phyloP scores from a whole-genome alignment of 257 asterid genomes.

The Henckelia pumila region DNA sequence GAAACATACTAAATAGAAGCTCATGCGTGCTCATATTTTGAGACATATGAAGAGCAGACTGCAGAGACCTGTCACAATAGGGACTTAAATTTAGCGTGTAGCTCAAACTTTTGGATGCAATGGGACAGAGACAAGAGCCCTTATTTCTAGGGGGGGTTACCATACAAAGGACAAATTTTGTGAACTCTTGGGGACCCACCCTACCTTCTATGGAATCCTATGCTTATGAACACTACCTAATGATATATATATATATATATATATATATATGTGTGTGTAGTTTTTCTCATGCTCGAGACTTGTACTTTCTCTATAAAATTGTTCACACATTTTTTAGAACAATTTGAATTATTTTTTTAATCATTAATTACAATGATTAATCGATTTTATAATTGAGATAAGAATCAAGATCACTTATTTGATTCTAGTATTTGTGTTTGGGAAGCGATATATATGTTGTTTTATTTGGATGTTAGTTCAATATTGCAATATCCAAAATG shows the following conservation, averaged over 20 bases:
- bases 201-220: not conserved
- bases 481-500: too few relatives aligned
- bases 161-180: not conserved
- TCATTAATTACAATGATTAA: too few relatives aligned
- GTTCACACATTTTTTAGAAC: not conserved
- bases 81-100: not conserved
- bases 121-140: not conserved
- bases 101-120: not conserved
- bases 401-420: too few relatives aligned
- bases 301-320: not conserved
- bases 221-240: too few relatives aligned
- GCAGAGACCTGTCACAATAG: not conserved
- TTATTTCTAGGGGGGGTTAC: not conserved
- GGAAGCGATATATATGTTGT: too few relatives aligned
- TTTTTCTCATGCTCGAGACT: too few relatives aligned
- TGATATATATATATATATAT: too few relatives aligned
- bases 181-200: not conserved
- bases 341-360: too few relatives aligned
- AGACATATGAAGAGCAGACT: not conserved
- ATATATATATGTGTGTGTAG: too few relatives aligned
- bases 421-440: too few relatives aligned
- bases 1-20: not conserved
- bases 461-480: too few relatives aligned
- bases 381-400: too few relatives aligned
- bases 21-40: not conserved